These are phyloP conservation scores for Aspergillus awamori DNA, from an alignment of 2,329 filamentous ascomycete genomes.

Conservation along the genomic window DNA sequence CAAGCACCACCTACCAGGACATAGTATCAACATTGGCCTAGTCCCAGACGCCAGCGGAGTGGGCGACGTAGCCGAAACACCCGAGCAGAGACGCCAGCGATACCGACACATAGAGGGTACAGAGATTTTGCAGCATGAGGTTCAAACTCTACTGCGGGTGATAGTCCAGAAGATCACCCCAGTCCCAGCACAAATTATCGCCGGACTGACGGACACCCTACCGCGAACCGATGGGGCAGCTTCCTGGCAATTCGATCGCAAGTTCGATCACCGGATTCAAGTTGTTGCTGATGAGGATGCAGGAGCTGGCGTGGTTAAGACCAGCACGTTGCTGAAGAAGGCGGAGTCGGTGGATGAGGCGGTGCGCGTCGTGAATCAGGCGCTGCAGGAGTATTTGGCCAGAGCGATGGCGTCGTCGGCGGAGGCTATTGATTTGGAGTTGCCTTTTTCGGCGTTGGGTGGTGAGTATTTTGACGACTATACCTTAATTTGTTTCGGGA, in stretches of 20 bases:
- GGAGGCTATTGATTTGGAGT: constrained; percentile 24
- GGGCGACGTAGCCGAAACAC: constrained; percentile 22
- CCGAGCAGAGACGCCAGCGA: constrained; percentile 22
- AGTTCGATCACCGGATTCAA: constrained; percentile 25
- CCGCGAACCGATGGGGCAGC: constrained; percentile 20
- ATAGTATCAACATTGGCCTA: constrained; percentile 26
- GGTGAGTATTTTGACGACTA: background rate
- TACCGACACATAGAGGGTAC: constrained; percentile 27
- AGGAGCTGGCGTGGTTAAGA: background rate
- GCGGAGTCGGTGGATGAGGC: background rate
- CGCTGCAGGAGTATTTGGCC: constrained; percentile 25
- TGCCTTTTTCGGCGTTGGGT: constrained; percentile 27
- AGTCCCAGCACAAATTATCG: constrained; percentile 23
- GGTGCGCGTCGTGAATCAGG: background rate
- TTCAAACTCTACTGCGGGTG: constrained; percentile 23
- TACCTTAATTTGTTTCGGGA: too few relatives aligned
- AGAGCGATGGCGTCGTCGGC: constrained; percentile 26
- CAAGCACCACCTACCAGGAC: constrained; percentile 15
- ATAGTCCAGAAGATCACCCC: constrained; percentile 22
- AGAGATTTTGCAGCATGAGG: constrained; percentile 22
- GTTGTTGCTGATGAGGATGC: background rate
- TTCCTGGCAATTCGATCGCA: constrained; percentile 25
- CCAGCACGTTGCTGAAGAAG: background rate
- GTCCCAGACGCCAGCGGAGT: constrained; percentile 28
- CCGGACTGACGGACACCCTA: constrained; percentile 24